Evolutionary conservation across 352 stramenopile species (phyloP), one percentile per base, ranked within the genome.

Genomic region (Elongisporangium undulatum): DNA sequence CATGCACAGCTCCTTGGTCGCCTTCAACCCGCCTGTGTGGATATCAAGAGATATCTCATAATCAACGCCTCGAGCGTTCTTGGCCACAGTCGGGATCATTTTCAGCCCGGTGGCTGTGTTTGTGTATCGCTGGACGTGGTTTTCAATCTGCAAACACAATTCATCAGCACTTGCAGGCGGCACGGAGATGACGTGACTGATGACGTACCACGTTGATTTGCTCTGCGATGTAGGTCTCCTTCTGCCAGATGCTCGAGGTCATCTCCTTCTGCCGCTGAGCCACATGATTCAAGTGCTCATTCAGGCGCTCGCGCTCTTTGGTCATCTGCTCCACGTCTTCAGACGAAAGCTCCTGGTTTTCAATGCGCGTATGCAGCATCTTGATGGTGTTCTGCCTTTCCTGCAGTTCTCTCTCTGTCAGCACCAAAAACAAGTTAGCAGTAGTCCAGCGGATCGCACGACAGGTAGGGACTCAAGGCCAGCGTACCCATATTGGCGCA

Each of bases 71-170:
- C 79, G 62, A 22, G 83, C 76, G 67, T 97, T 90, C 51, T 96
- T 95, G 1, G 88, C 89, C 48, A 84, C 80, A 39, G 74, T 50
- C 3, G 92, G 93, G 57, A 98, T 56, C 21, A 98, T 74, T 61
- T 97, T 92, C 52, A 99, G 79, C 50, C 82, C 63, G 20, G 72
- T 84, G 17, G 87, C 86, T 26, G 77, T 85, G 39, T 69, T 58
- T 49, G 90, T 89, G 71, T 98, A 98, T 29, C 81, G 66, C 49
- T 87, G 67, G 15, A 97, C 80, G 29, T 79, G 63, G 22, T 49
- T 63, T 45, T 88, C 77, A 24, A 95, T 65, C 80, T 91, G 49
- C n/a, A 51, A 53, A 55, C 1, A 38, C n/a, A 19, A 26, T 48
- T 51, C 1, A 22, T 60, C 20, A 51, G 10, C 21, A 20, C 41